A percentile compares a stretch with the other conserved stretches of the same genome.
Evolutionary conservation across 2,329 filamentous ascomycete genomes (phyloP).

Genomic region (Periconia sp.): DNA sequence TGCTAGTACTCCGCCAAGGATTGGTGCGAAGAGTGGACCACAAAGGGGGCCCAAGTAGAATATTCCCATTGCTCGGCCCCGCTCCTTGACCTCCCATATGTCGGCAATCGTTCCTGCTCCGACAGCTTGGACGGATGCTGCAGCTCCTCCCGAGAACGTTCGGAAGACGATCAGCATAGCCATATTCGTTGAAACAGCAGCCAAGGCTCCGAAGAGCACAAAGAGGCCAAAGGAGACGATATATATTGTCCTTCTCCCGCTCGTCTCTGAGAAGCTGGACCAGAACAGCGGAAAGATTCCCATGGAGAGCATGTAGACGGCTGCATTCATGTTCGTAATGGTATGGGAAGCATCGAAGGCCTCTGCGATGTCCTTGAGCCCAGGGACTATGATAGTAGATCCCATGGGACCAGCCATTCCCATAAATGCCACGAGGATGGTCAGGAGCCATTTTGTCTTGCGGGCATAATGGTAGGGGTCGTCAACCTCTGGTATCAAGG

Average conservation of each 20-base stretch:
- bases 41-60: slow-evolving; percentile 49
- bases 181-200: slow-evolving; percentile 43
- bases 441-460: slow-evolving; percentile 81
- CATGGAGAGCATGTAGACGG: slow-evolving; percentile 41
- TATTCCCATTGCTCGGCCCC: slow-evolving; percentile 46
- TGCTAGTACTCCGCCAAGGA: slow-evolving; percentile 45
- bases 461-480: slow-evolving; percentile 73
- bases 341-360: slow-evolving; percentile 24
- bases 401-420: slow-evolving; percentile 79
- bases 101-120: slow-evolving; percentile 47
- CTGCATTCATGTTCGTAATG: slow-evolving; percentile 32
- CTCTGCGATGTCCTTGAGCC: slow-evolving; percentile 24
- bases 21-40: slow-evolving; percentile 46
- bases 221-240: slow-evolving; percentile 43
- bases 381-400: slow-evolving; percentile 75
- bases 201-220: slow-evolving; percentile 38
- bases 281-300: slow-evolving; percentile 41
- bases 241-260: slow-evolving; percentile 45
- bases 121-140: slow-evolving; percentile 46
- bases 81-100: slow-evolving; percentile 46
- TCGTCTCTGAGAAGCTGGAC: slow-evolving; percentile 45
- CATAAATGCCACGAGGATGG: slow-evolving; percentile 73
- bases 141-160: slow-evolving; percentile 43
- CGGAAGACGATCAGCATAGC: slow-evolving; percentile 46
- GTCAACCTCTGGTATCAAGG: slow-evolving; percentile 77